Conservation (phyloP, 2,329 filamentous ascomycete genomes). For the Trichoderma koningiopsis region DNA sequence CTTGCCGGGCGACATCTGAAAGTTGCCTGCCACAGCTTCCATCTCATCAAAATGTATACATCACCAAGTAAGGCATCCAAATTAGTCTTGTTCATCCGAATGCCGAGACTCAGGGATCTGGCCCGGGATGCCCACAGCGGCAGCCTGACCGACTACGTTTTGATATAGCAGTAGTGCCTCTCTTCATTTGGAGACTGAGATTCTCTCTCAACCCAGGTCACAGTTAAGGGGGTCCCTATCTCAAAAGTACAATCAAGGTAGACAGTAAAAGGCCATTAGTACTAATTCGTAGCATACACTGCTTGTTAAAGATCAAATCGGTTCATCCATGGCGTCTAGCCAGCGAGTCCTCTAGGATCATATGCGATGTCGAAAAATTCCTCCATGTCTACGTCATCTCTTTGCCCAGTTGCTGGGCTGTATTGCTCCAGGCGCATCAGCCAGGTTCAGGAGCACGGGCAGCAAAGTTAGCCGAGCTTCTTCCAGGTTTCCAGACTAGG, state of each 20-base stretch:
- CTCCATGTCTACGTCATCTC: slow-evolving; percentile 11
- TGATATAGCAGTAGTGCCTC: background rate
- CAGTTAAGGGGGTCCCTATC: slow-evolving; percentile 18
- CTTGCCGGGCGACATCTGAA: background rate
- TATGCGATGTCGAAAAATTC: background rate
- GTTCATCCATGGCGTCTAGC: too few relatives aligned
- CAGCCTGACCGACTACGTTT: background rate
- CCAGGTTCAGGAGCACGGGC: background rate
- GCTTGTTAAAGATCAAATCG: background rate
- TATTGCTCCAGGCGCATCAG: background rate
- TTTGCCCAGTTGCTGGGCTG: background rate
- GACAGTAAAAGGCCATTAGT: background rate
- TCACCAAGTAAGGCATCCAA: background rate
- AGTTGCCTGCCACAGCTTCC: background rate
- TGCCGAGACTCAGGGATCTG: background rate
- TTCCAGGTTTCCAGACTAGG: background rate
- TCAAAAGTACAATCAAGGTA: background rate
- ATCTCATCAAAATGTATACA: background rate
- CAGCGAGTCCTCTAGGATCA: background rate
- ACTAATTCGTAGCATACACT: background rate
- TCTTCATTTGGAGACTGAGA: background rate
- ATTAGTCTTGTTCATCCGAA: background rate
- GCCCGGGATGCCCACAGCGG: background rate
- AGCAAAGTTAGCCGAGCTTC: slow-evolving; percentile 16
- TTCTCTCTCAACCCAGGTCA: background rate